Conservation (phyloP, 1,139 yeast species). For the Zygoascus meyerae region DNA sequence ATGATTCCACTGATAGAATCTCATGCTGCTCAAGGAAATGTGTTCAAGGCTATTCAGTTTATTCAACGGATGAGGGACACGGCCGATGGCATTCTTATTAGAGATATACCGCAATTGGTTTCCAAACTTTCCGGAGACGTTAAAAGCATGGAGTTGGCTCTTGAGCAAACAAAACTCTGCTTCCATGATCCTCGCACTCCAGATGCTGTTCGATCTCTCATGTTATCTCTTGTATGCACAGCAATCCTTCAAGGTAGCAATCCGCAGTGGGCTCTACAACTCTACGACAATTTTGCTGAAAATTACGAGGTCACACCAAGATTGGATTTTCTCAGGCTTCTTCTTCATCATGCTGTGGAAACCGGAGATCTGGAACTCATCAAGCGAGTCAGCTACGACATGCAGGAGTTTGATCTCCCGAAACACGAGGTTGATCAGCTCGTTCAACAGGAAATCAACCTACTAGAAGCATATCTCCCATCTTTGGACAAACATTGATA, state of each 20-base stretch:
- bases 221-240: conserved; percentile 24
- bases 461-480: neutral
- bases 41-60: conserved; percentile 16
- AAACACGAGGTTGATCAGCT: conserved; percentile 1
- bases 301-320: conserved; percentile 20
- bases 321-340: conserved; percentile 24
- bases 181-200: conserved; percentile 16
- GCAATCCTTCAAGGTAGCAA: conserved; percentile 12
- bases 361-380: conserved; percentile 9
- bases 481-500: neutral
- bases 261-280: conserved; percentile 14
- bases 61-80: conserved; percentile 22
- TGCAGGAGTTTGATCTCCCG: conserved; percentile 16
- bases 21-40: conserved; percentile 19
- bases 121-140: conserved; percentile 12
- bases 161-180: conserved; percentile 43
- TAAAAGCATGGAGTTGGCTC: conserved; percentile 54
- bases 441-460: neutral
- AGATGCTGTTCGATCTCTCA: conserved; percentile 23
- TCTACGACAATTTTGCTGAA: conserved; percentile 15
- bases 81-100: conserved; percentile 19
- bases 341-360: conserved; percentile 16
- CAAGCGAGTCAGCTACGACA: conserved; percentile 12
- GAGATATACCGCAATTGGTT: conserved; percentile 22
- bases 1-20: conserved; percentile 27